These are phyloP conservation scores for Penicillium canariense DNA, from an alignment of 495 filamentous ascomycete species.

Conservation along the genomic window DNA sequence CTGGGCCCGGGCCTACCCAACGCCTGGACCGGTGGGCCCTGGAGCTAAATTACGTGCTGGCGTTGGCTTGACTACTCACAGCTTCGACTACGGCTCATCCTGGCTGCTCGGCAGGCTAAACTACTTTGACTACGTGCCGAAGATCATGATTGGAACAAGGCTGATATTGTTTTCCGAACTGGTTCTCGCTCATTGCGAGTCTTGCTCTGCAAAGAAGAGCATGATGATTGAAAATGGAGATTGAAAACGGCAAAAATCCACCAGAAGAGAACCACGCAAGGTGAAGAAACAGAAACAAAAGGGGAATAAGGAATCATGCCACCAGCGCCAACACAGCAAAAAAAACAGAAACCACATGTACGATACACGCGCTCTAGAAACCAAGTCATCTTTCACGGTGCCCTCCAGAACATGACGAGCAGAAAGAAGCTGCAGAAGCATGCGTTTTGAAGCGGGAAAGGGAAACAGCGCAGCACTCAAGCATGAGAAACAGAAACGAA, in stretches of 20 bases:
- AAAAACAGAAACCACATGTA: constrained; percentile 29
- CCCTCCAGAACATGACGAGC: constrained; percentile 33
- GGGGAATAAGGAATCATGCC: constrained; percentile 23
- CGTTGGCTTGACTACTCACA: too few species aligned
- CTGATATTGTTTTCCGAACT: constrained; percentile 19
- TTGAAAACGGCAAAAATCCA: constrained; percentile 15
- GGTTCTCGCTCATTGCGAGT: neutral
- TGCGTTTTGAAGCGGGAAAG: constrained; percentile 21
- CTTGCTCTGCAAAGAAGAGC: neutral
- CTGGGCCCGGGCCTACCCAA: constrained; percentile 2
- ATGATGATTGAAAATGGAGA: constrained; percentile 3
- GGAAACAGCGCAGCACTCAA: constrained; percentile 17
- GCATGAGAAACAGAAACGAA: constrained; percentile 23
- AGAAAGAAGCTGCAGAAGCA: constrained; percentile 29
- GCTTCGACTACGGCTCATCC: too few species aligned
- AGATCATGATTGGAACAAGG: neutral
- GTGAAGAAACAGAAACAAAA: constrained; percentile 10
- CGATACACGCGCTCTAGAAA: constrained; percentile 50
- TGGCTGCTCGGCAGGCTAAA: neutral
- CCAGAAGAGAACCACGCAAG: constrained; percentile 1
- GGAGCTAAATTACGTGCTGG: too few species aligned
- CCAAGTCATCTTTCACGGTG: constrained; percentile 38
- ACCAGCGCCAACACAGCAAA: constrained; percentile 32
- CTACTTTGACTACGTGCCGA: neutral
- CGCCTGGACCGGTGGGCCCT: neutral